phyloP scores from a whole-genome alignment of 495 filamentous ascomycete genomes.

The Hypoxylon perforatum region DNA sequence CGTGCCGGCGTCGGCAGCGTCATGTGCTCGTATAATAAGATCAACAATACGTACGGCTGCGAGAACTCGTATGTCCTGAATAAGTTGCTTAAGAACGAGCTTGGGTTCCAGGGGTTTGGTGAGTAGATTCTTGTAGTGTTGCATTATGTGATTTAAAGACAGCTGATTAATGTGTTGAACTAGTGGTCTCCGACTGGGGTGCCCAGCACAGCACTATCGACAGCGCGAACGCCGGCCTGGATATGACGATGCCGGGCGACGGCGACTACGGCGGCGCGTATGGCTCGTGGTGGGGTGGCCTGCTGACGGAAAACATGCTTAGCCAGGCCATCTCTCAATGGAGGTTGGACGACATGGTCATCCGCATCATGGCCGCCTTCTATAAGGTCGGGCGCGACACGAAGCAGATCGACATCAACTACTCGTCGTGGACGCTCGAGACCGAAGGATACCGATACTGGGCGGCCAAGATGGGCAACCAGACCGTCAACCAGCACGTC shows the following conservation, averaged over 20 bases:
- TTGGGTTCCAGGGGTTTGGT: slow-evolving; percentile 70
- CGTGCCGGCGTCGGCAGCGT: slow-evolving; percentile 67
- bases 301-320: slow-evolving; percentile 78
- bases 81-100: slow-evolving; percentile 63
- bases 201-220: slow-evolving; percentile 85
- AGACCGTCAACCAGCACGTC: slow-evolving; percentile 72
- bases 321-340: slow-evolving; percentile 80
- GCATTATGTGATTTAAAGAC: neutral
- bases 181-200: slow-evolving; percentile 88
- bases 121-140: slow-evolving; percentile 45
- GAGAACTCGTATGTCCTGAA: slow-evolving; percentile 60
- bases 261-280: slow-evolving; percentile 67
- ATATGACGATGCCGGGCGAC: slow-evolving; percentile 97
- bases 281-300: slow-evolving; percentile 78
- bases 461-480: slow-evolving; percentile 65
- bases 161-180: neutral
- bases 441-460: slow-evolving; percentile 75
- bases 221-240: slow-evolving; percentile 82
- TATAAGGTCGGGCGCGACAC: slow-evolving; percentile 79
- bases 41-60: slow-evolving; percentile 56
- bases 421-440: slow-evolving; percentile 84
- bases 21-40: slow-evolving; percentile 73
- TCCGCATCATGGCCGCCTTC: slow-evolving; percentile 86
- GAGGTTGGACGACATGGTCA: slow-evolving; percentile 91
- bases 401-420: slow-evolving; percentile 75